Percentiles rank a stretch among this genome's conserved stretches.
Conservation (phyloP, 139 green algal species). For the Picochlorum sp. region DNA sequence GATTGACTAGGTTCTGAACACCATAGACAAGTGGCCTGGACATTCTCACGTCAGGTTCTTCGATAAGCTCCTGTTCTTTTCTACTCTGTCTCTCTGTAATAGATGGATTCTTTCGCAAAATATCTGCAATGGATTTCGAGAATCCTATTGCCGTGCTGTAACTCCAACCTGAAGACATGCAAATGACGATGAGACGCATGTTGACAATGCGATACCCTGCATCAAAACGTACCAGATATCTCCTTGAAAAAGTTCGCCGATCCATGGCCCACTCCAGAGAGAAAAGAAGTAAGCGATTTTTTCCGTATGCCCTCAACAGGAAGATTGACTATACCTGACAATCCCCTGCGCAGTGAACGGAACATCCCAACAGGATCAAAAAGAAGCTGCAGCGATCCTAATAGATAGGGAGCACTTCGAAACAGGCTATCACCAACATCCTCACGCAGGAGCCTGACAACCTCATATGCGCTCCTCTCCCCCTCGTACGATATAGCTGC, state of each 20-base stretch:
- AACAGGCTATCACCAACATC: constrained; percentile 50
- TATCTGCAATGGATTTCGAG: no score
- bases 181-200: no score
- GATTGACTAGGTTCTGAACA: no score
- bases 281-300: constrained; percentile 37
- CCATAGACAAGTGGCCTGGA: no score
- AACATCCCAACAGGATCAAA: constrained; percentile 60
- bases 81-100: no score
- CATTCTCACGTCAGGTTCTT: no score
- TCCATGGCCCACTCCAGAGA: constrained; percentile 47
- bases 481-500: background rate
- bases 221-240: constrained; percentile 26
- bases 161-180: no score
- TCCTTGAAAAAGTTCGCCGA: constrained; percentile 45
- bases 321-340: constrained; percentile 41
- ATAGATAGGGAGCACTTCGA: constrained; percentile 41
- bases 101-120: no score
- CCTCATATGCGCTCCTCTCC: background rate
- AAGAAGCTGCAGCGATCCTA: constrained; percentile 56
- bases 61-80: no score
- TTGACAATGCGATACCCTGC: no score
- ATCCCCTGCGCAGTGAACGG: constrained; percentile 27
- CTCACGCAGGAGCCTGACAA: background rate
- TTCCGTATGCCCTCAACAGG: constrained; percentile 39
- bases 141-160: no score